These are phyloP conservation scores for Prunus mira DNA, from an alignment of 306 rosid genomes.

Conservation along the genomic window DNA sequence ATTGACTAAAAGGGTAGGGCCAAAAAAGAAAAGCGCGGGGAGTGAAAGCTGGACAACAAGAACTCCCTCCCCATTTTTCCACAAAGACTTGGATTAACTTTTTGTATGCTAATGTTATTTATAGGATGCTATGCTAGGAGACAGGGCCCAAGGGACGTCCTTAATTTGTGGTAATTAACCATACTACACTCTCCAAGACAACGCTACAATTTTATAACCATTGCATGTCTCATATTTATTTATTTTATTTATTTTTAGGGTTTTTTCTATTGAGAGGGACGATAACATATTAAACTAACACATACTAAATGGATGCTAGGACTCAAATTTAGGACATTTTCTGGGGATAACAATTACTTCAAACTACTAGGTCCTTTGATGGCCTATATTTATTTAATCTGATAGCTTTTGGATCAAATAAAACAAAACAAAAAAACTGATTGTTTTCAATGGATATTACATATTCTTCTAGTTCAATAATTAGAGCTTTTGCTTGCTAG, in stretches of 20 bases:
- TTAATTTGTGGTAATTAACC: not conserved
- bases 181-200: not conserved
- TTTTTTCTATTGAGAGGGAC: accelerated
- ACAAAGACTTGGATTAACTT: not conserved
- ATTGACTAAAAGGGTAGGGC: not conserved
- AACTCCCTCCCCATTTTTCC: no score
- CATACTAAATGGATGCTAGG: accelerated
- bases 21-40: not conserved
- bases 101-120: not conserved
- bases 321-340: no score
- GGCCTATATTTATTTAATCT: no score
- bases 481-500: no score
- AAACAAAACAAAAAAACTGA: no score
- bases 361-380: not conserved
- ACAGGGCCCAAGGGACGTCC: not conserved
- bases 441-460: no score
- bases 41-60: slow-evolving; percentile 33
- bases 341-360: accelerated
- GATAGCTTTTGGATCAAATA: no score
- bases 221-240: not conserved
- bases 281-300: no score
- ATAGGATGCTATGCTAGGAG: not conserved
- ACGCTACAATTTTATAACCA: not conserved
- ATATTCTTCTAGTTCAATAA: no score
- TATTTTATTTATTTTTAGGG: no score